Evolutionary conservation across 495 filamentous ascomycete species (phyloP).

Genomic region (Umbilicaria muhlenbergii): DNA sequence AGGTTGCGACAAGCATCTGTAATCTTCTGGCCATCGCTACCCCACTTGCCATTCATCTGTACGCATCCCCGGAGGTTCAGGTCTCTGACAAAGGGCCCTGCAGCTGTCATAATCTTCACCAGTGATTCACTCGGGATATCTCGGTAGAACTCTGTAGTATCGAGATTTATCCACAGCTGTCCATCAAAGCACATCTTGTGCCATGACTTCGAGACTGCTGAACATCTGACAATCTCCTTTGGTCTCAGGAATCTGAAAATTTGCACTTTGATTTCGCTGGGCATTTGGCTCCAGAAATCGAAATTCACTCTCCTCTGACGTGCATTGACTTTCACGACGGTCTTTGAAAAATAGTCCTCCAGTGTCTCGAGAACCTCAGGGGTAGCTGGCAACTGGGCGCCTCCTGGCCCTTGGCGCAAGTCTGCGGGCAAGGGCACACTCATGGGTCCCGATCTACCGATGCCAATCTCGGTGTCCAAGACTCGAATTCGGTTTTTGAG

Average conservation of each 20-base stretch:
- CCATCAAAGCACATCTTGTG: conserved; percentile 85
- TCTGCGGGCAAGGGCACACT: conserved; percentile 51
- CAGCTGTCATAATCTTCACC: conserved; percentile 67
- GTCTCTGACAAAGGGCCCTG: conserved; percentile 79
- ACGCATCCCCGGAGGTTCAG: conserved; percentile 71
- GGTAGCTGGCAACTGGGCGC: conserved; percentile 9
- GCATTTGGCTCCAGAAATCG: conserved; percentile 69
- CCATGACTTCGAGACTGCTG: conserved; percentile 66
- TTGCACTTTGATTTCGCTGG: conserved; percentile 63
- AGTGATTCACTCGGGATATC: conserved; percentile 72
- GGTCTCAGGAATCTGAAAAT: conserved; percentile 65
- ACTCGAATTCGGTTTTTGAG: conserved; percentile 34
- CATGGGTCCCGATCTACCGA: conserved; percentile 18
- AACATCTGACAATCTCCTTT: conserved; percentile 68
- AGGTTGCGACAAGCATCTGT: conserved; percentile 73
- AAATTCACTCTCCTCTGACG: conserved; percentile 30
- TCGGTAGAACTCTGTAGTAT: conserved; percentile 74
- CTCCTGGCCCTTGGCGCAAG: conserved; percentile 33
- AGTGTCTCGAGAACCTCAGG: conserved; percentile 16
- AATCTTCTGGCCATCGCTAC: conserved; percentile 47
- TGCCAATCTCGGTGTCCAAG: conserved; percentile 20
- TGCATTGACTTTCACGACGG: conserved; percentile 15
- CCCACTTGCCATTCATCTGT: conserved; percentile 66
- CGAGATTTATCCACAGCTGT: conserved; percentile 75
- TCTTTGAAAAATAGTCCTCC: conserved; percentile 32